These are phyloP conservation scores for Bruguiera hainesii DNA, from an alignment of 441 rosid genomes.

Conservation along the genomic window DNA sequence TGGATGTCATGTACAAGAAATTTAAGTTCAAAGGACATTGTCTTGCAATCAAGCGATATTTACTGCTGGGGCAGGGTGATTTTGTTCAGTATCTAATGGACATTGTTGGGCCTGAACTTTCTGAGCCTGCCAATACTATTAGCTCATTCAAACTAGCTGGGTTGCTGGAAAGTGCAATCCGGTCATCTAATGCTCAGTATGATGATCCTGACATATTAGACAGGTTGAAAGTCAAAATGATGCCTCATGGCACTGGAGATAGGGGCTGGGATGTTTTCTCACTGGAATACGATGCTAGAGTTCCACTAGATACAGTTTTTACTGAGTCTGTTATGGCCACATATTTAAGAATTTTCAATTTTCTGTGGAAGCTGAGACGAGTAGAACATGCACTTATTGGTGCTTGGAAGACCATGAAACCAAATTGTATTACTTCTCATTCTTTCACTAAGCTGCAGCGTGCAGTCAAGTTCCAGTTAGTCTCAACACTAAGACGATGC, in stretches of 20 bases:
- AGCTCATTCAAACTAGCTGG: conserved; percentile 93
- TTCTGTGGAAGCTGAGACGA: conserved; percentile 89
- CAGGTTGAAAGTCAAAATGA: conserved; percentile 82
- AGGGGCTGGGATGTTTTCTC: conserved; percentile 98
- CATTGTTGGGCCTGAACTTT: conserved; percentile 83
- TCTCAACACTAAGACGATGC: conserved; percentile 77
- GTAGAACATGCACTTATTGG: conserved; percentile 96
- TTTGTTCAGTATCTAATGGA: conserved; percentile 98
- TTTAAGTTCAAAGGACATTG: conserved; percentile 91
- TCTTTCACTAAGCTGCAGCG: conserved; percentile 69
- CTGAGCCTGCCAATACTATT: conserved; percentile 91
- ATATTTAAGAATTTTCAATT: conserved; percentile 83
- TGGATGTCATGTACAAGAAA: conserved; percentile 76
- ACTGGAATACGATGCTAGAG: conserved; percentile 86
- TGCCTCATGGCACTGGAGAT: conserved; percentile 86
- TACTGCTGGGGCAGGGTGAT: conserved; percentile 95
- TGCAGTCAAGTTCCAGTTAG: conserved; percentile 67
- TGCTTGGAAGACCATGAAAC: conserved; percentile 98
- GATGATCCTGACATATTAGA: conserved; percentile 89
- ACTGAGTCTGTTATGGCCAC: conserved; percentile 79
- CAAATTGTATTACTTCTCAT: conserved; percentile 80
- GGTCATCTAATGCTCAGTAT: conserved; percentile 94
- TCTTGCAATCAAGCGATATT: conserved; percentile 91
- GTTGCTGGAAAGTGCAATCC: conserved; percentile 77
- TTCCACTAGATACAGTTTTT: conserved; percentile 82